Percentiles rank a stretch among this genome's conserved stretches.
phyloP scores from a whole-genome alignment of 768 basidiomycete genomes.

The Austroboletus eburneus region DNA sequence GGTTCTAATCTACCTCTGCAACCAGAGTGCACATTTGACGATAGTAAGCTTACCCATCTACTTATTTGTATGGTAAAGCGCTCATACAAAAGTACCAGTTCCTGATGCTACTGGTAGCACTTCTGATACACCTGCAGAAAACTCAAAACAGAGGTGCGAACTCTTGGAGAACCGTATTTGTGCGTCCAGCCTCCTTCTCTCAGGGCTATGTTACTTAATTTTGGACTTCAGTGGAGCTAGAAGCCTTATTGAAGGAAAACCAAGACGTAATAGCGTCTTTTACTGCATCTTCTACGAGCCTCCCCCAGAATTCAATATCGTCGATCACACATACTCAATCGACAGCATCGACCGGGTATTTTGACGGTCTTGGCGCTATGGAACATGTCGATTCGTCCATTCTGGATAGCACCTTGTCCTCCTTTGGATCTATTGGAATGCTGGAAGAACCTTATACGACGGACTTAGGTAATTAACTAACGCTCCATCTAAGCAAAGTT shows the following conservation, averaged over 20 bases:
- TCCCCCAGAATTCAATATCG: not conserved
- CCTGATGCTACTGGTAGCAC: constrained; percentile 33
- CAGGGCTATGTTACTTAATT: constrained; percentile 2
- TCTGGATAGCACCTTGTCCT: not conserved
- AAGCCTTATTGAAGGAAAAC: constrained; percentile 59
- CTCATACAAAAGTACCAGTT: constrained; percentile 29
- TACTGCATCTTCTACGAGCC: constrained; percentile 1
- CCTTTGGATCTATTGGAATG: not conserved
- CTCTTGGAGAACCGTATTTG: constrained; percentile 65
- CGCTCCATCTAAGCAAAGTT: not conserved
- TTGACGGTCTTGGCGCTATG: not conserved
- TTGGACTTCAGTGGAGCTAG: constrained; percentile 55
- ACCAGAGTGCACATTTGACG: constrained; percentile 77
- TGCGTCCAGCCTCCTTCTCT: constrained; percentile 31
- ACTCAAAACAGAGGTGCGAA: constrained; percentile 59
- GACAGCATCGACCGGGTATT: not conserved
- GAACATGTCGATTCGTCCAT: not conserved
- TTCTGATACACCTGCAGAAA: constrained; percentile 36
- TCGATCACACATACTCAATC: not conserved
- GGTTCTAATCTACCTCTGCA: constrained; percentile 48
- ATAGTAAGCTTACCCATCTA: constrained; percentile 41
- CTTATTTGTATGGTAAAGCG: not conserved
- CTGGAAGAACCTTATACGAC: not conserved
- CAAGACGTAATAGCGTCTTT: constrained; percentile 26
- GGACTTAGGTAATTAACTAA: constrained; percentile 5